These are phyloP conservation scores for Plantago major DNA, from an alignment of 257 asterid genomes.

Conservation along the genomic window DNA sequence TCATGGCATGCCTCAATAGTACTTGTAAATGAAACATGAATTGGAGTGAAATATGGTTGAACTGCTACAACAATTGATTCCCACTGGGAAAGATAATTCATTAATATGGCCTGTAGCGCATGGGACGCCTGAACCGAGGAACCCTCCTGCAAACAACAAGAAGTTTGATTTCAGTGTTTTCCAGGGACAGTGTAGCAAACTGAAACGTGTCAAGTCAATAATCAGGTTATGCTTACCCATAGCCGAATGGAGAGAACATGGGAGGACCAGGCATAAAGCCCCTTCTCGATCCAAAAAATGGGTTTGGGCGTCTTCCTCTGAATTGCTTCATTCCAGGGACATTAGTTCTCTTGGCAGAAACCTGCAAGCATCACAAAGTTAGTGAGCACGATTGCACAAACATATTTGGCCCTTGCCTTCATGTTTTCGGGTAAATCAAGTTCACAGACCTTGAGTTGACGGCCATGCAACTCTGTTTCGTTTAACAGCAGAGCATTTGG, in stretches of 20 bases:
- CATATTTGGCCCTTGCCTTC: slow-evolving; percentile 2
- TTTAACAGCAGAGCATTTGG: slow-evolving; percentile 48
- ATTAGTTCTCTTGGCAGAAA: slow-evolving; percentile 56
- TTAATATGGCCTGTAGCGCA: slow-evolving; percentile 62
- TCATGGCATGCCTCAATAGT: slow-evolving; percentile 21
- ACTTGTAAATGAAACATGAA: slow-evolving; percentile 12
- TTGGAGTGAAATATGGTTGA: slow-evolving; percentile 4
- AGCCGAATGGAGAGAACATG: slow-evolving; percentile 42
- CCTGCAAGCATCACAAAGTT: slow-evolving; percentile 28
- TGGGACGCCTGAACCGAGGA: slow-evolving; percentile 63
- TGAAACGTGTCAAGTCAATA: neutral
- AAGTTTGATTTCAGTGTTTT: slow-evolving; percentile 17
- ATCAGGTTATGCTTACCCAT: slow-evolving; percentile 38
- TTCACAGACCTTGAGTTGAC: slow-evolving; percentile 36
- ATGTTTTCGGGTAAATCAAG: slow-evolving; percentile 19
- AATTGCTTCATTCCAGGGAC: slow-evolving; percentile 60
- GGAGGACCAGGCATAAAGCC: slow-evolving; percentile 54
- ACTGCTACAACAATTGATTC: slow-evolving; percentile 18
- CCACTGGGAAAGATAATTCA: slow-evolving; percentile 14
- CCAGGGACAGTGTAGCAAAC: neutral
- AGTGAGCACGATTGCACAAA: neutral
- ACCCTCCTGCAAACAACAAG: slow-evolving; percentile 43
- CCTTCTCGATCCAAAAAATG: slow-evolving; percentile 47
- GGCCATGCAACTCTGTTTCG: slow-evolving; percentile 50
- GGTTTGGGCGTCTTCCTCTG: slow-evolving; percentile 55